Base-by-base conservation (phyloP, 164 flowering plant genomes). In the Piper longum region DNA sequence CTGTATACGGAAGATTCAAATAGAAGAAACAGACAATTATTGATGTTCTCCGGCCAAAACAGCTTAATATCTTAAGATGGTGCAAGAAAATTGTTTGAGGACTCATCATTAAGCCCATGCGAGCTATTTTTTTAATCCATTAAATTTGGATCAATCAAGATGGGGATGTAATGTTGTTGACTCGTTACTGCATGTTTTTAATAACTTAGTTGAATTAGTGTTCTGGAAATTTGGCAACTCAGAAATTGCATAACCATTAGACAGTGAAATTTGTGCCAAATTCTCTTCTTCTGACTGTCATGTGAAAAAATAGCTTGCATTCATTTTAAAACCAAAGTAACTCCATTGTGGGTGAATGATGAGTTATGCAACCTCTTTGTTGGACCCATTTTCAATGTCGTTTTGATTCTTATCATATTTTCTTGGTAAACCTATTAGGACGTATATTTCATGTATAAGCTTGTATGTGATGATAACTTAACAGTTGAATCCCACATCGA, bases 1-100 rank as follows among this genome's bases (percentile, higher is more conserved):
- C 77, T 92, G 60, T 96, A 92, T 71, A 75, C 86, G 71, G 96
- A 92, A 83, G 82, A 83, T 66, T 79, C 77, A 45, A 86, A 74
- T 71, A 78, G 77, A 73, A 79, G 74, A 65, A 79, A 74, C 59
- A n/a, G 57, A 67, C 79, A 41, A 56, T 79, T 12, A 76, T 70
- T 70, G 76, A 73, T 67, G 60, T 72, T 59, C 43, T 78, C 64
- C 81, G 73, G 65, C 76, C 80, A 43, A 82, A 74, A 64, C 43
- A 87, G 17, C 70, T 62, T 64, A 77, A 70, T 72, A 41, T 86
- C 55, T 72, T 83, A 61, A 69, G 66, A 51, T 92, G 96, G 96
- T 81, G 81, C 77, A 87, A 83, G 78, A 84, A 79, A 73, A 64
- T 81, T 65, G 71, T 76, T 56, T 77, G 67, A 74, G 3, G 36